Evolutionary conservation across 768 basidiomycete species (phyloP), one percentile per base, ranked within the genome.

Genomic region (Suillus spraguei): DNA sequence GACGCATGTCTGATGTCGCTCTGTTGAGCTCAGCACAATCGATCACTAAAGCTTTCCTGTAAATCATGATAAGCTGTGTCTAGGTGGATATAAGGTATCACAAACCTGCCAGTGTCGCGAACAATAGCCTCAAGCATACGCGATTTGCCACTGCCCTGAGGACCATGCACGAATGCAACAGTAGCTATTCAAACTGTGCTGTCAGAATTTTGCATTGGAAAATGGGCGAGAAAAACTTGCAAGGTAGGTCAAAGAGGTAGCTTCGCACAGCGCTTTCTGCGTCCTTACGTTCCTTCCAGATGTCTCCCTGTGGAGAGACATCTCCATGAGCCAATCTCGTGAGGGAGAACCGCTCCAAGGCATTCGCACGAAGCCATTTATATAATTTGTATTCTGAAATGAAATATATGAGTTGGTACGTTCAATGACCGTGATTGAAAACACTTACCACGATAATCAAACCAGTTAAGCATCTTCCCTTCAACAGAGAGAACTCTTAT

Each of bases 281-380:
- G 11, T 94, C 88, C 67, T 83, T 80, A 33, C 95, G 85, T 71
- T 98, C 95, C 69, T 90, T 87, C 96, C 95, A 98, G 17, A 86
- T 87, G 64, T 83, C 81, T 50, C 79, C 75, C 24, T 69, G 68
- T 5, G 58, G 41, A 14, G 59, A 64, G 17, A 64, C 46, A 3
- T 66, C 66, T 8, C 76, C 65, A 11, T 70, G 52, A 10, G 64
- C 63, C 17, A 67, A 46, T 41, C 70, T 64, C 59, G 69, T 63
- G 38, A 80, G 68, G 24, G 77, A 74, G n/a, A 80, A 71, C n/a
- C 80, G 78, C 59, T 86, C 85, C 28, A 91, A 65, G 1, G 90
- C 82, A 64, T 89, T 88, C 1, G 76, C 72, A 56, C 81, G 85
- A 9, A 95, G 66, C 92, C 94, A 95, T 69, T 90, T 85, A 68